phyloP scores from a whole-genome alignment of 768 basidiomycete genomes.

The Rhizopogon roseolus region DNA sequence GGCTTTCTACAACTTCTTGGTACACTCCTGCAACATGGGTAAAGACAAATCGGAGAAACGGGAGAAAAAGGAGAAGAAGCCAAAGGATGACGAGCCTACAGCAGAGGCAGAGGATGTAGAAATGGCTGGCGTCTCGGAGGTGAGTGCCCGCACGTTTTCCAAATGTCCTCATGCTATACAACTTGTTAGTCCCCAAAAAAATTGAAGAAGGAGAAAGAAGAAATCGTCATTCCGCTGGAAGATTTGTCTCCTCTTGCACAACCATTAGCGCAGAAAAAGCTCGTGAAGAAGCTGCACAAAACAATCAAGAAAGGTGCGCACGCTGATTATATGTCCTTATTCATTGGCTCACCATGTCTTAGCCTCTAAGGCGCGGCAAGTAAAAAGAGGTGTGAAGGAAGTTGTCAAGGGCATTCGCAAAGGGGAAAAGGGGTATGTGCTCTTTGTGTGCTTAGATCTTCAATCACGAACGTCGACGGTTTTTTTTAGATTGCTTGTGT shows the following conservation, averaged over 20 bases:
- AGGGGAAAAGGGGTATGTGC: constrained; percentile 87
- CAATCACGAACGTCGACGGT: constrained; percentile 2
- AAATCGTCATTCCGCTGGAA: constrained; percentile 63
- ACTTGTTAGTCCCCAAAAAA: constrained; percentile 46
- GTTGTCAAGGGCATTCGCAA: constrained; percentile 97
- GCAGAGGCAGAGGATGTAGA: constrained; percentile 43
- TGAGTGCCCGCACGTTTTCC: constrained; percentile 5
- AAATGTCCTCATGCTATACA: constrained; percentile 3
- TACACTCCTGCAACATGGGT: constrained; percentile 36
- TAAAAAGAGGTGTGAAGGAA: constrained; percentile 98
- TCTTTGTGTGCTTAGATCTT: constrained; percentile 1
- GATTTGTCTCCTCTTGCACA: constrained; percentile 93
- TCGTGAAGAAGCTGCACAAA: constrained; percentile 92
- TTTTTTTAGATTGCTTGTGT: constrained; percentile 65
- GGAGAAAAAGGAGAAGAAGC: constrained; percentile 73
- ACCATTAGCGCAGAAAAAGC: constrained; percentile 90
- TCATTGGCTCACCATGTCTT: constrained; percentile 1
- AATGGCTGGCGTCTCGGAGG: constrained; percentile 33
- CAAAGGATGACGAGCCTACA: constrained; percentile 36
- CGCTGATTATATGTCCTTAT: neutral
- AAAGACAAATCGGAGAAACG: constrained; percentile 77
- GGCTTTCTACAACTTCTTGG: neutral
- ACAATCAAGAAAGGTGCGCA: constrained; percentile 82
- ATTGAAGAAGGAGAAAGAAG: constrained; percentile 61
- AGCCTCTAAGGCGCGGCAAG: constrained; percentile 93